Conservation (phyloP, 2,329 filamentous ascomycete species). For the Fusarium continuum region DNA sequence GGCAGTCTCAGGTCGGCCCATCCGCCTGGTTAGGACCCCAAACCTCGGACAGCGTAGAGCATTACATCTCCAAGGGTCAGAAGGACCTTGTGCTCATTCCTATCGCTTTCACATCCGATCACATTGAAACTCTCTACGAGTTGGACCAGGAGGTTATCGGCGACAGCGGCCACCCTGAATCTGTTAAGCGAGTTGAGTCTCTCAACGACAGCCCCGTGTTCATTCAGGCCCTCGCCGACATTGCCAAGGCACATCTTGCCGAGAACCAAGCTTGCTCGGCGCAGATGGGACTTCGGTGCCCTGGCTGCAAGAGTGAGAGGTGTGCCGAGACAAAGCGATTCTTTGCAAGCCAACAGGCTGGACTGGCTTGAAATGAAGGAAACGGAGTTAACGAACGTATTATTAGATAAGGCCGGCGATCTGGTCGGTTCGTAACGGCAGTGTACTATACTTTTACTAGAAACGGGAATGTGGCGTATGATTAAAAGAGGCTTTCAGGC, state of each 20-base stretch:
- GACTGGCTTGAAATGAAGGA: conserved; percentile 21
- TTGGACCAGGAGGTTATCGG: conserved; percentile 95
- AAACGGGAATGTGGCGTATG: conserved; percentile 10
- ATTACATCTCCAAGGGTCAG: conserved; percentile 90
- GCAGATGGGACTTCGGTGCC: conserved; percentile 92
- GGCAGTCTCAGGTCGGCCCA: conserved; percentile 98
- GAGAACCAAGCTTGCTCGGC: conserved; percentile 74
- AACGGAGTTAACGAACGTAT: neutral
- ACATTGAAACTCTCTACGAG: conserved; percentile 97
- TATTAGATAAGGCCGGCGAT: neutral
- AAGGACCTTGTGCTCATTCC: conserved; percentile 91
- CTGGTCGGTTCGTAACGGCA: neutral
- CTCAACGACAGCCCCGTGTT: conserved; percentile 92
- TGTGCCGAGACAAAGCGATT: conserved; percentile 82
- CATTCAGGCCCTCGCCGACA: conserved; percentile 86
- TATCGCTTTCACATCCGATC: conserved; percentile 98
- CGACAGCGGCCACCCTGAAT: conserved; percentile 79
- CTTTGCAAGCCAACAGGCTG: conserved; percentile 59
- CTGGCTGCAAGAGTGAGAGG: conserved; percentile 88
- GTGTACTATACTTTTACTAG: conserved; percentile 32
- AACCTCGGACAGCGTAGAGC: conserved; percentile 85
- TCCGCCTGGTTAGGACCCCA: conserved; percentile 96
- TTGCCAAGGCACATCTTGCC: conserved; percentile 82
- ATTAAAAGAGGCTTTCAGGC: conserved; percentile 23
- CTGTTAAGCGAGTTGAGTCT: conserved; percentile 89